Conservation (phyloP, 78 protist genomes). For the Dictyostelium capitatum region DNA sequence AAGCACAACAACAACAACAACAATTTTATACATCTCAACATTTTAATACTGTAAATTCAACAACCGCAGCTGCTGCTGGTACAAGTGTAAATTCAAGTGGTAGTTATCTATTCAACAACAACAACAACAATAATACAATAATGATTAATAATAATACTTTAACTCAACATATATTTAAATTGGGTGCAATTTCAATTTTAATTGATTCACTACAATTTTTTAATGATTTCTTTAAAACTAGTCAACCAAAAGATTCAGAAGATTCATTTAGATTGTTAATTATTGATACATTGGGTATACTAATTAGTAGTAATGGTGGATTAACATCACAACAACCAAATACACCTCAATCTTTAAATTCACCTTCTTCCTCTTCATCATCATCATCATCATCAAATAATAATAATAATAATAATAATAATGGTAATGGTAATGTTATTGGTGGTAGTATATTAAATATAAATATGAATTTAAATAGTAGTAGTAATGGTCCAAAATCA, state of each 20-base stretch:
- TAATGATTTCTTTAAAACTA: conserved; percentile 25
- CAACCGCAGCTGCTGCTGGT: not conserved
- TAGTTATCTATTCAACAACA: not conserved
- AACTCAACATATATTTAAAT: conserved; percentile 31
- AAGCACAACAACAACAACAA: conserved; percentile 1
- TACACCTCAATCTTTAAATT: not conserved
- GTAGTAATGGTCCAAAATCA: not conserved
- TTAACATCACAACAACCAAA: not conserved
- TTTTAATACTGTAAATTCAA: not conserved
- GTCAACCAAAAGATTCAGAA: conserved; percentile 48
- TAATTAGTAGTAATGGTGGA: conserved; percentile 25
- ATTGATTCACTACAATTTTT: conserved; percentile 57
- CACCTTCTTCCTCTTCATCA: not conserved
- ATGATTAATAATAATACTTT: not conserved
- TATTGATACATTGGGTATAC: conserved; percentile 51
- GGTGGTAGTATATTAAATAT: conserved; percentile 6
- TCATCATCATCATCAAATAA: not conserved
- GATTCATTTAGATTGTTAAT: conserved; percentile 37
- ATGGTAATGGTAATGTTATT: not conserved
- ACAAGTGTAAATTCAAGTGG: not conserved
- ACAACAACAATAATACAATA: not conserved
- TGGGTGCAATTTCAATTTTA: conserved; percentile 44
- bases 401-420: not conserved
- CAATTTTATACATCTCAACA: not conserved
- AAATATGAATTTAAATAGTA: not conserved